Evolutionary conservation across 1,139 yeast genomes (phyloP).

Genomic region (Citeromyces hawaiiensis): DNA sequence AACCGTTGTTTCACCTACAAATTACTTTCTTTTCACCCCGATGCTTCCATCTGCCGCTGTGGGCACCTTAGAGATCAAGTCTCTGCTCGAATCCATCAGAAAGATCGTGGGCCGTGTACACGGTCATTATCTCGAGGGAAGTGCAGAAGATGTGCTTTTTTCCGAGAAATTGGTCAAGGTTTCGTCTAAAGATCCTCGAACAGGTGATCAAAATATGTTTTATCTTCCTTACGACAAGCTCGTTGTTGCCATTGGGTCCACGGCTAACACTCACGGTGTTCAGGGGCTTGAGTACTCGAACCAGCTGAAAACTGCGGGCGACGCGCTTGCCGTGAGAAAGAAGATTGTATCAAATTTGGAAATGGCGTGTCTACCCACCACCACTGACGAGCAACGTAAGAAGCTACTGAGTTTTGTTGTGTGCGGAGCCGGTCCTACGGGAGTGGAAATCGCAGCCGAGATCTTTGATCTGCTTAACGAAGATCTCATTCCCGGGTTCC

Average conservation of each 20-base stretch:
- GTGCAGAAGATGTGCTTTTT: slow-evolving; percentile 37
- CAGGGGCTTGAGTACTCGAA: slow-evolving; percentile 45
- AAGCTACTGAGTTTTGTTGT: slow-evolving; percentile 45
- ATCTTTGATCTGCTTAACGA: slow-evolving; percentile 46
- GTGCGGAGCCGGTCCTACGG: slow-evolving; percentile 66
- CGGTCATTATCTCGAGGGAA: slow-evolving; percentile 46
- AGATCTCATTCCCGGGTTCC: slow-evolving; percentile 38
- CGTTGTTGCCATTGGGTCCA: slow-evolving; percentile 52
- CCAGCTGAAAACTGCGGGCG: slow-evolving; percentile 51
- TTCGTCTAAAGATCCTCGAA: slow-evolving; percentile 21
- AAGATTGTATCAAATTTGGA: slow-evolving; percentile 41
- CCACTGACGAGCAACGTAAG: slow-evolving; percentile 43
- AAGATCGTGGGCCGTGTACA: slow-evolving; percentile 29
- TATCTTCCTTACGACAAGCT: slow-evolving; percentile 54
- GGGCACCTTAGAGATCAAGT: slow-evolving; percentile 39
- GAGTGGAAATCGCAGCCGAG: slow-evolving; percentile 59
- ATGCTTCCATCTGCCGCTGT: slow-evolving; percentile 49
- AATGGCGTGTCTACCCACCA: slow-evolving; percentile 47
- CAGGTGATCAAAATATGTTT: slow-evolving; percentile 24
- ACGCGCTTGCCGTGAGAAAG: slow-evolving; percentile 41
- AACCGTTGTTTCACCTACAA: slow-evolving; percentile 48
- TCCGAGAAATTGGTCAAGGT: slow-evolving; percentile 40
- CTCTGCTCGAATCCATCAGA: slow-evolving; percentile 46
- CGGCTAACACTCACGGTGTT: slow-evolving; percentile 53
- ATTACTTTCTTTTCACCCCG: slow-evolving; percentile 46